Evolutionary conservation across 2,329 filamentous ascomycete species (phyloP), one percentile per base, ranked within the genome.

Genomic region (Aspergillus pseudoglaucus): DNA sequence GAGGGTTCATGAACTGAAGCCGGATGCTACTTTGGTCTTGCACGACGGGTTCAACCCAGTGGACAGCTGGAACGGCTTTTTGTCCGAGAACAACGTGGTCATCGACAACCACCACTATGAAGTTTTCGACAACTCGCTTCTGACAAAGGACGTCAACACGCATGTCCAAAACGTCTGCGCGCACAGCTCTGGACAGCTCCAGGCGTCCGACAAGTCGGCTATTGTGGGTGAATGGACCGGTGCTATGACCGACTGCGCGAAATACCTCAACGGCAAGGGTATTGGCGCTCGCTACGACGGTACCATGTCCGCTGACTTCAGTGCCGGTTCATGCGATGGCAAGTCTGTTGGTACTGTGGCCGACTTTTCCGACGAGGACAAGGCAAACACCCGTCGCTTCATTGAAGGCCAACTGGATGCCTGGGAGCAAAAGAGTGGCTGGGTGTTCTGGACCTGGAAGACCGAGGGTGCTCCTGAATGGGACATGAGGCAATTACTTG

Each of bases 51-150:
- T 74, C 50, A 44, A 58, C 22, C 56, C 70, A 1, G 74, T 79
- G 1, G 73, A 66, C 40, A 72, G 69, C 6, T 87, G 80, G 78
- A 86, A 86, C 57, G 78, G 74, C 4, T 81, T 80, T 63, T 71
- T 84, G 56, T 78, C 72, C 2, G 69, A 71, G 1, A 70, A 67
- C 17, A 77, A 79, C 42, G 76, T 84, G 37, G 76, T 79, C 41
- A 66, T 87, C 52, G 84, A 87, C 59, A 81, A 83, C 49, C 84
- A 87, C 61, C 81, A 86, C 59, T 87, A 87, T 61, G 79, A 85
- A 60, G 73, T 82, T 49, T 86, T 86, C 66, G 74, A 71, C 50
- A 64, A 74, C 20, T 69, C 66, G 0, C 68, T 78, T 23, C 67
- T 84, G 25, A 70, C 72, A 18, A 65, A 79, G 62, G 65, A 70